Conservation (phyloP, 2,329 filamentous ascomycete species). For the Balansia obtecta region DNA sequence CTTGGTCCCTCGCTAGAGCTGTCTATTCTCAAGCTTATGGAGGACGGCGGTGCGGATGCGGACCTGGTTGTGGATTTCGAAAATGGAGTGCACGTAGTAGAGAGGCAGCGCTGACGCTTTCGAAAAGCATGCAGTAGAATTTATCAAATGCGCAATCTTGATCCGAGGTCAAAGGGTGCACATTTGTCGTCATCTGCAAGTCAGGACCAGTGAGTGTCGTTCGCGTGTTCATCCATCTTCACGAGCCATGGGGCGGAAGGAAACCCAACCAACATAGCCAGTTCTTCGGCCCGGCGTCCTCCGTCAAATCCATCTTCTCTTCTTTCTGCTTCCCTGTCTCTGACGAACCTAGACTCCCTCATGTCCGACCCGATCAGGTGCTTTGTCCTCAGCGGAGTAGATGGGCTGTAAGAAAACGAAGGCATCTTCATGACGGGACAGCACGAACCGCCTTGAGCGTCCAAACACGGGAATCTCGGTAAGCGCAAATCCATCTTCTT, state of each 20-base stretch:
- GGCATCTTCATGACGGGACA: conserved; percentile 59
- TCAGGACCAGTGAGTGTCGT: too few relatives aligned
- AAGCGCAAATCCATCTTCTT: conserved; percentile 8
- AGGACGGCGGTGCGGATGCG: neutral
- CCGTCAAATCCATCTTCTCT: conserved; percentile 39
- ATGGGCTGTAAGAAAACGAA: conserved; percentile 56
- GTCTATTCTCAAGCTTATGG: conserved; percentile 1
- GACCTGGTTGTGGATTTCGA: neutral
- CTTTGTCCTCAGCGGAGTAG: conserved; percentile 63
- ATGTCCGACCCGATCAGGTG: conserved; percentile 46
- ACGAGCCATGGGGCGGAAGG: too few relatives aligned
- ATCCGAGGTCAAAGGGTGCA: too few relatives aligned
- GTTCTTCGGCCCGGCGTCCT: conserved; percentile 42
- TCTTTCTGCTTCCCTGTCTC: conserved; percentile 60
- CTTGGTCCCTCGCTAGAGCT: conserved; percentile 5
- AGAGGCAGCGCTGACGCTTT: neutral
- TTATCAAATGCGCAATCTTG: too few relatives aligned
- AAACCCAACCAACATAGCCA: conserved; percentile 8
- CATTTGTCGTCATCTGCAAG: too few relatives aligned
- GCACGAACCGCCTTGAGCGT: conserved; percentile 52
- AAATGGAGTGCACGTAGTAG: neutral
- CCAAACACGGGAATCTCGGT: conserved; percentile 53
- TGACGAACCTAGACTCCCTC: conserved; percentile 60
- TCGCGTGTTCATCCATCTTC: too few relatives aligned
- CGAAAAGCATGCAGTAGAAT: too few relatives aligned